phyloP scores from a whole-genome alignment of 352 stramenopile species.

The Phytophthora podocarpi region DNA sequence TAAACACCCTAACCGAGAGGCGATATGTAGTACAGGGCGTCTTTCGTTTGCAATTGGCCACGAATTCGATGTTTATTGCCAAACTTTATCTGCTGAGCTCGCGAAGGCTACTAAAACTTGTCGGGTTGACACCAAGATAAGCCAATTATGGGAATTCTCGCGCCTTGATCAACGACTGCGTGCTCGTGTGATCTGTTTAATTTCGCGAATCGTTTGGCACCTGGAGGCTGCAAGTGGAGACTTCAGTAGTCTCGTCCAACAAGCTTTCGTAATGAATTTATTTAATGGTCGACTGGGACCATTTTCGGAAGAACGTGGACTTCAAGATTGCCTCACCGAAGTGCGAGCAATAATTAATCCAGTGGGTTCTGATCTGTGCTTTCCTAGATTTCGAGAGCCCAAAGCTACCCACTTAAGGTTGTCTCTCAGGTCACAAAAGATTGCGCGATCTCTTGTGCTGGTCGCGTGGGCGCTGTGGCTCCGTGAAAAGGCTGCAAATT shows the following conservation, averaged over 20 bases:
- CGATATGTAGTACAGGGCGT: background rate
- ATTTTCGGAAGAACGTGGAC: background rate
- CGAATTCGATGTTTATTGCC: conserved; percentile 5
- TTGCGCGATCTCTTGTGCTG: conserved; percentile 39
- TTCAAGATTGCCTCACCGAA: conserved; percentile 14
- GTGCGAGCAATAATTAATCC: background rate
- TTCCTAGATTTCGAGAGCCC: background rate
- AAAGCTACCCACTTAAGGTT: background rate
- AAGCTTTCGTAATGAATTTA: conserved; percentile 8
- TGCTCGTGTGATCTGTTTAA: conserved; percentile 18
- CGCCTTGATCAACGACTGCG: conserved; percentile 3
- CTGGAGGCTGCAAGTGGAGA: conserved; percentile 3
- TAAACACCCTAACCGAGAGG: conserved; percentile 19
- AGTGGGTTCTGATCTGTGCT: background rate
- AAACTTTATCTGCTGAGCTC: background rate
- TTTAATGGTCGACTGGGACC: conserved; percentile 1
- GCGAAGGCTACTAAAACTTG: background rate
- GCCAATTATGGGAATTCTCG: conserved; percentile 15
- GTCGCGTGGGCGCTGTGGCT: conserved; percentile 47
- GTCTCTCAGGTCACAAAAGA: conserved; percentile 17
- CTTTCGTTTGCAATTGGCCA: background rate
- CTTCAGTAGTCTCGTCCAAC: background rate
- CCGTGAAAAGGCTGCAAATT: conserved; percentile 40
- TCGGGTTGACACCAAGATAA: background rate
- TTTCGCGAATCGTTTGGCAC: conserved; percentile 27